These are phyloP conservation scores for Fusarium miscanthi DNA, from an alignment of 2,329 filamentous ascomycete genomes.

Conservation along the genomic window DNA sequence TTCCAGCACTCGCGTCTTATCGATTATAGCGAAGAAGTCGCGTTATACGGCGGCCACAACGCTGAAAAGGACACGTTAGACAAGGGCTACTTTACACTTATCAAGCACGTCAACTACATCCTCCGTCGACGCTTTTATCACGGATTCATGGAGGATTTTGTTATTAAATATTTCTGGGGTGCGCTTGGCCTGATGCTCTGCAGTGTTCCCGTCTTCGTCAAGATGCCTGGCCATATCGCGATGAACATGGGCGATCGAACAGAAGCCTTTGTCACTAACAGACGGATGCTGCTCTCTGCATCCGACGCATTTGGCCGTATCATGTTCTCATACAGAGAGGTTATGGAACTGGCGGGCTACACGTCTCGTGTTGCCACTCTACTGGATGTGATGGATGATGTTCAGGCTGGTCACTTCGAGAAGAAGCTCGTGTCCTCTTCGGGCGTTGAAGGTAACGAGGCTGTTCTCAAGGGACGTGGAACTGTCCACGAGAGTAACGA, in stretches of 20 bases:
- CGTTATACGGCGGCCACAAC: conserved; percentile 89
- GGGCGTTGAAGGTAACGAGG: conserved; percentile 82
- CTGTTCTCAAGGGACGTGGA: conserved; percentile 84
- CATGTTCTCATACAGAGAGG: conserved; percentile 98
- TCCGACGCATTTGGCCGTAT: conserved; percentile 95
- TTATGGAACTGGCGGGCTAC: conserved; percentile 95
- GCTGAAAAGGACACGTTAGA: conserved; percentile 96
- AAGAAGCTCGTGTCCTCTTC: conserved; percentile 96
- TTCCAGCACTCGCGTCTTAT: conserved; percentile 96
- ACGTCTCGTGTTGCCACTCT: conserved; percentile 91
- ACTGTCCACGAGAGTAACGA: conserved; percentile 83
- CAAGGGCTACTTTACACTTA: conserved; percentile 98
- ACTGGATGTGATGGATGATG: conserved; percentile 93
- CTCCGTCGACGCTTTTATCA: conserved; percentile 91
- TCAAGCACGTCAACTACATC: conserved; percentile 99
- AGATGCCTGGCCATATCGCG: conserved; percentile 77
- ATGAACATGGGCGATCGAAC: conserved; percentile 77
- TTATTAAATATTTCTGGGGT: conserved; percentile 99
- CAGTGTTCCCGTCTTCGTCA: conserved; percentile 95
- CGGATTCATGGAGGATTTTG: conserved; percentile 99
- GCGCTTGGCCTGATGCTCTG: conserved; percentile 91
- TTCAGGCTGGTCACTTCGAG: conserved; percentile 89
- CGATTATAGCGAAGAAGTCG: conserved; percentile 95
- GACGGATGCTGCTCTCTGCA: conserved; percentile 89
- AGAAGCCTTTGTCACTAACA: conserved; percentile 90